Evolutionary conservation across 129 eudicot species (phyloP), one percentile per base, ranked within the genome.

Genomic region (Escallonia herrerae): DNA sequence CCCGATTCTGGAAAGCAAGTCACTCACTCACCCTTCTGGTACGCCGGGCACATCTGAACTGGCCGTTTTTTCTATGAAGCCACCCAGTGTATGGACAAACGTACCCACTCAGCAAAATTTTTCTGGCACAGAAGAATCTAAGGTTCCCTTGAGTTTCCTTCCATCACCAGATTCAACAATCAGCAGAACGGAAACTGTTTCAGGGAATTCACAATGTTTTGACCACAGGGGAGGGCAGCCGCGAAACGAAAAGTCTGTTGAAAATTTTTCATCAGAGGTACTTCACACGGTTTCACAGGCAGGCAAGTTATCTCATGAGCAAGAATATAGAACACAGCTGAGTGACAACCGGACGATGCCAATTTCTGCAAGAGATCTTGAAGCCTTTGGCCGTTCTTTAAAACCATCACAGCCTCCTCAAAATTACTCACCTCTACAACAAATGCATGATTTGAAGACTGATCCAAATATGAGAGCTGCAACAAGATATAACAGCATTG

Each of bases 121-220:
- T 10, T 60, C 82, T 73, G 74, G 15, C 65, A 22, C 65, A 46
- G 75, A 56, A 69, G 39, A 69, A 40, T 55, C 13, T 40, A 76
- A 64, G 52, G 64, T 44, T 46, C 71, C 65, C 54, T 64, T 74
- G 43, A 72, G 73, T 65, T 72, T 79, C 51, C 81, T 71, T 43
- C 70, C 76, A 46, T 67, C 77, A 40, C 66, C 82, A 37, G 84
- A 79, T 74, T 72, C 74, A 57, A 68, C 74, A 68, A 69, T 64
- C 43, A 72, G 74, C 68, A 72, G 68, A 50, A 59, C 72, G 33
- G 80, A 69, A 60, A 69, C 74, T 52, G 62, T 69, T 69, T 65
- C 81, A 40, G 33, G 6, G 49, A 45, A 45, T 45, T 45, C 49
- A 45, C 49, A 45, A 45, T 5, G 49, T 45, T 45, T 45, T 5